phyloP scores from a whole-genome alignment of 2,329 filamentous ascomycete genomes.

The Botryotinia convoluta region DNA sequence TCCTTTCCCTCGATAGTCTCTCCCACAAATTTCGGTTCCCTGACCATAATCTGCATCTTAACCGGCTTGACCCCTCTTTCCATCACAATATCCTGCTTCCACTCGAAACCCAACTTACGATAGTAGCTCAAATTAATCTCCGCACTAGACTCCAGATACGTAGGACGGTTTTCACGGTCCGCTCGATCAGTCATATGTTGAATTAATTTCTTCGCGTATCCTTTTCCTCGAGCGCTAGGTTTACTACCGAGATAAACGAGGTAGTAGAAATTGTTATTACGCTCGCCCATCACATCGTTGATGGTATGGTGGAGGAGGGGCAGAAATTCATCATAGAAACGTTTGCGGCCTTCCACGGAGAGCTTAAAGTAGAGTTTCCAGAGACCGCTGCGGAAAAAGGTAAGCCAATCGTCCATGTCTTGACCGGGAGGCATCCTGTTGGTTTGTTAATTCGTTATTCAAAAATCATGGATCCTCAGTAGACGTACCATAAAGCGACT shows the following conservation, averaged over 20 bases:
- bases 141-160: conserved; percentile 79
- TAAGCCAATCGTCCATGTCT: conserved; percentile 71
- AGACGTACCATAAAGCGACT: conserved; percentile 71
- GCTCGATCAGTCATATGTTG: conserved; percentile 66
- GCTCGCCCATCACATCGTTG: conserved; percentile 62
- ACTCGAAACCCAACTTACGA: conserved; percentile 69
- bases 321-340: conserved; percentile 76
- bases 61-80: conserved; percentile 57
- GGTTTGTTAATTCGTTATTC: neutral
- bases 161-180: conserved; percentile 63
- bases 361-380: conserved; percentile 76
- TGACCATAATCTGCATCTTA: conserved; percentile 75
- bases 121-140: conserved; percentile 69
- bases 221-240: conserved; percentile 65
- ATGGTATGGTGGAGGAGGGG: conserved; percentile 74
- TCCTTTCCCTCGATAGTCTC: conserved; percentile 40
- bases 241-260: conserved; percentile 81
- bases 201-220: conserved; percentile 70
- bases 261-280: conserved; percentile 71
- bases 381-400: conserved; percentile 70
- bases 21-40: conserved; percentile 53
- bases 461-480: neutral
- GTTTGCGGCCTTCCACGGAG: conserved; percentile 65
- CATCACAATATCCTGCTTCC: conserved; percentile 61
- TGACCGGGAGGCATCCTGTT: conserved; percentile 71